phyloP scores from a whole-genome alignment of 1,139 yeast species.

The Geotrichum europaeum region DNA sequence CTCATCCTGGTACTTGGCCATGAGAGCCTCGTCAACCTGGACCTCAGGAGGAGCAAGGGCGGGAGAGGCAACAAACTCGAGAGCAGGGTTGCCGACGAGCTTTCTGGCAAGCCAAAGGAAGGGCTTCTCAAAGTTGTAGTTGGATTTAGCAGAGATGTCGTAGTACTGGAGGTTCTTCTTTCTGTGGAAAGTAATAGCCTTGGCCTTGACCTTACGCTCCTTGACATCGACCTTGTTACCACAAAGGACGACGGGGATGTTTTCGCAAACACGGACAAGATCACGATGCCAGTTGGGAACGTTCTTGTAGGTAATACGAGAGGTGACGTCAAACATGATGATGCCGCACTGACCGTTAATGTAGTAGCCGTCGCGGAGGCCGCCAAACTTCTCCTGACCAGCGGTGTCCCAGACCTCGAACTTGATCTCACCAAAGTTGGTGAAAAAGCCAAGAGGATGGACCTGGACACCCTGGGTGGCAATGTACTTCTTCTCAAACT shows the following conservation, averaged over 20 bases:
- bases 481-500: slow-evolving; percentile 97
- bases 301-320: slow-evolving; percentile 98
- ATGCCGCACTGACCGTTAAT: slow-evolving; percentile 99
- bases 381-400: slow-evolving; percentile 99
- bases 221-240: slow-evolving; percentile 99
- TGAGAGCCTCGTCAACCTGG: slow-evolving; percentile 88
- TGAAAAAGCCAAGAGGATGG: slow-evolving; percentile 96
- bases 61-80: slow-evolving; percentile 98
- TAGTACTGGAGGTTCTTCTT: slow-evolving; percentile 99
- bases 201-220: slow-evolving; percentile 99
- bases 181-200: slow-evolving; percentile 99
- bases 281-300: slow-evolving; percentile 99
- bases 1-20: slow-evolving; percentile 98
- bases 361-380: slow-evolving; percentile 98
- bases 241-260: slow-evolving; percentile 97
- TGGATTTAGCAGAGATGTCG: slow-evolving; percentile 98
- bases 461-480: slow-evolving; percentile 99
- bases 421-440: slow-evolving; percentile 97
- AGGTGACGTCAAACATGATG: slow-evolving; percentile 99
- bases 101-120: slow-evolving; percentile 99
- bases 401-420: slow-evolving; percentile 99
- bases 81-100: slow-evolving; percentile 95
- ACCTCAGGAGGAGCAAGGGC: slow-evolving; percentile 99
- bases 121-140: slow-evolving; percentile 99
- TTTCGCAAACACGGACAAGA: slow-evolving; percentile 98